phyloP scores from a whole-genome alignment of 139 green algal genomes.

The Chlorella sp. region DNA sequence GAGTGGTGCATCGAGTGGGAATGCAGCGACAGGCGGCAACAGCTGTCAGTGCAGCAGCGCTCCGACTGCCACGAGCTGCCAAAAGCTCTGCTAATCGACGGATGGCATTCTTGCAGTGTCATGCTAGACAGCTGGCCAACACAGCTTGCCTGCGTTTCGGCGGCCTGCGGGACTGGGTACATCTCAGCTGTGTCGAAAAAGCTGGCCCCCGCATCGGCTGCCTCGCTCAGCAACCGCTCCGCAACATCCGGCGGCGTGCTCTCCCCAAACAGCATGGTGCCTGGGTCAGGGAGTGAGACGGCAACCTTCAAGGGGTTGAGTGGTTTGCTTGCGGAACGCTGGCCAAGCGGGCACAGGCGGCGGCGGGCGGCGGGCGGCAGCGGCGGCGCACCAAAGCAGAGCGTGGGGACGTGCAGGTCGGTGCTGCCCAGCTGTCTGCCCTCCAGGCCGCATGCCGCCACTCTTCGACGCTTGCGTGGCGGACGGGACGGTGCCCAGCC shows the following conservation, averaged over 20 bases:
- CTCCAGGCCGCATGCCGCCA: constrained; percentile 6
- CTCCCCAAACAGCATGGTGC: constrained; percentile 94
- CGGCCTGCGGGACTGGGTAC: constrained; percentile 90
- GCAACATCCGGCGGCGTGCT: constrained; percentile 52
- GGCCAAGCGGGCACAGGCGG: no score
- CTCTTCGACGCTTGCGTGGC: background rate
- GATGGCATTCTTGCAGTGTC: no score
- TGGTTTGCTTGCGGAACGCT: no score
- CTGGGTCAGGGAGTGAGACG: constrained; percentile 45
- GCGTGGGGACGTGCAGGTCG: constrained; percentile 45
- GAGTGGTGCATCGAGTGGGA: background rate
- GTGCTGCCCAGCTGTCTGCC: constrained; percentile 39
- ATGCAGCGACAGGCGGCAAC: background rate
- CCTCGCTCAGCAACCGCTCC: constrained; percentile 58
- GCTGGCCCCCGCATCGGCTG: constrained; percentile 76
- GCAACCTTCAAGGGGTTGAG: no score
- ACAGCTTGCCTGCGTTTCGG: constrained; percentile 53
- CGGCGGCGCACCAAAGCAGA: constrained; percentile 62
- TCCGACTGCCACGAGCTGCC: no score
- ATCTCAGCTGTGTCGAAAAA: constrained; percentile 90
- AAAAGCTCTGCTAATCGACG: no score
- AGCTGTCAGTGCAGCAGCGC: no score
- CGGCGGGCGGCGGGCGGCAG: no score
- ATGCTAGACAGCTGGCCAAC: background rate
- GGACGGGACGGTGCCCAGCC: background rate